Evolutionary conservation across 441 rosid genomes (phyloP), one percentile per base, ranked within the genome.

Genomic region (Arabidopsis hybrid): DNA sequence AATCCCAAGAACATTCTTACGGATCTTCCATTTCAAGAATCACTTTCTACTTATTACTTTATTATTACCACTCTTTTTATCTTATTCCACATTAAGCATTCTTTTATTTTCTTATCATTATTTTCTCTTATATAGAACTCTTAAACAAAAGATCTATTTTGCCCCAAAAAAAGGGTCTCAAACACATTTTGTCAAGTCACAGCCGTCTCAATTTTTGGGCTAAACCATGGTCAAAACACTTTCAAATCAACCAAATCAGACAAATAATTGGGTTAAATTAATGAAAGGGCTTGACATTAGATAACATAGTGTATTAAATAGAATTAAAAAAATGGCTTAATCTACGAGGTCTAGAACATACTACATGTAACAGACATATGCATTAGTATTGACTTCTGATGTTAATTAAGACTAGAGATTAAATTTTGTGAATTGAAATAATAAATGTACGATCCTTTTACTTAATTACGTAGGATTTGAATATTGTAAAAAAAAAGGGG

Each of bases 1-100:
- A 52, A 32, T 35, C 13, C n/a, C 59, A 71, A 60, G 73, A 69
- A 71, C 72, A 68, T 60, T 77, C 79, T 57, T 34, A 31, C 40
- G 78, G 81, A 78, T 78, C 72, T 74, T 67, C 73, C 69, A 61
- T 72, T 63, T 63, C 40, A 66, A 70, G 75, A 76, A 70, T 64
- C 66, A 57, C 8, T 56, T 47, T 57, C 11, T 39, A 56, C 14
- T 62, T 69, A 7, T 5, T 2, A 42, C 10, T 21, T n/a, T n/a
- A 68, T 16, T 43, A 75, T 17, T 36, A 69, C 70, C 52, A 47
- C 4, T 6, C 16, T 10, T 56, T 53, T 61, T 39, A 18, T 7
- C 31, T 2, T 4, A 31, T 63, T 56, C 40, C 21, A 35, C 14
- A 18, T 43, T 66, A 59, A 31, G 13, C 12, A 8, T 61, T 61